These are phyloP conservation scores for Coemansia sp. DNA, from an alignment of 192 early-diverging fungal species.

Conservation along the genomic window DNA sequence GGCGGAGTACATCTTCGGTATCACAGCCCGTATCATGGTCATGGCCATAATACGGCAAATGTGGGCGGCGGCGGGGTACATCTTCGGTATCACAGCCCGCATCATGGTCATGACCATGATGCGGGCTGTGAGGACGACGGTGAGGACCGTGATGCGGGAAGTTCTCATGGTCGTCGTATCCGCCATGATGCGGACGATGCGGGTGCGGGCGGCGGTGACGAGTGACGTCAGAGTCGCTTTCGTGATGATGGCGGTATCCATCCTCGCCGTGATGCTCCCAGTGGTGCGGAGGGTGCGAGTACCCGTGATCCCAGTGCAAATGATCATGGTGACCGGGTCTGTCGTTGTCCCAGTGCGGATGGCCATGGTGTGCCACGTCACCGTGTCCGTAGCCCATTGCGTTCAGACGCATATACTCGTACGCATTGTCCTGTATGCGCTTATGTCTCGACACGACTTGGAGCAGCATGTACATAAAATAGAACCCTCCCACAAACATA, in stretches of 20 bases:
- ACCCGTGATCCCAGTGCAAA: conserved; percentile 1
- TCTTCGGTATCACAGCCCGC: background rate
- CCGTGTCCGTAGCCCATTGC: too few species aligned
- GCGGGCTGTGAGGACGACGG: background rate
- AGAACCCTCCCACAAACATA: conserved; percentile 2
- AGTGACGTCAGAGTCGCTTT: conserved; percentile 1
- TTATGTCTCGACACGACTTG: background rate
- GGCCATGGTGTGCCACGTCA: too few species aligned
- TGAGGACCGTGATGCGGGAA: conserved; percentile 11
- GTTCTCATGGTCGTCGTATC: background rate
- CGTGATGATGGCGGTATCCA: conserved; percentile 1
- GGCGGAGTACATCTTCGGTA: background rate
- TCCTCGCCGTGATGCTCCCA: background rate
- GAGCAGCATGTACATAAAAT: background rate
- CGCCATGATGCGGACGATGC: background rate
- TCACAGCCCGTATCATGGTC: background rate
- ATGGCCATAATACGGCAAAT: background rate
- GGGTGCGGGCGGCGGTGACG: background rate
- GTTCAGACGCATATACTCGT: too few species aligned
- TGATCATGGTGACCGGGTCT: background rate
- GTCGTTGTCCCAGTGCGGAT: too few species aligned
- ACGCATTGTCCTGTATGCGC: too few species aligned
- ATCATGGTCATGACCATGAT: background rate
- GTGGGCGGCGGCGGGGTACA: too few species aligned
- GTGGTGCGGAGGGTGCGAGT: background rate